Evolutionary conservation across 2,329 filamentous ascomycete genomes (phyloP).

Genomic region (Lanzia echinophila): DNA sequence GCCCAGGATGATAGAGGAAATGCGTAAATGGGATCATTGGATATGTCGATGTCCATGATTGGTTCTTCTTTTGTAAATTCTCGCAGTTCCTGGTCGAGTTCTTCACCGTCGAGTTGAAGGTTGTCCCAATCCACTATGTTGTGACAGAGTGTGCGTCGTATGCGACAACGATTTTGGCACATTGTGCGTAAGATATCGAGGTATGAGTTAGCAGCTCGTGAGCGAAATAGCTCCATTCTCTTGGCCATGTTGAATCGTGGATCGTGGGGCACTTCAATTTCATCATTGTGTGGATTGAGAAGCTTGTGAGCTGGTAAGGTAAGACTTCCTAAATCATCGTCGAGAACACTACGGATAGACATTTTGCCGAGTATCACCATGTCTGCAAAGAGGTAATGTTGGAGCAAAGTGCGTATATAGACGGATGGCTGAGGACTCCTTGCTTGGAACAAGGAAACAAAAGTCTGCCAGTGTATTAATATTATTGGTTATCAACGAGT

Average conservation of each 20-base stretch:
- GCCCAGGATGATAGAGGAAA: conserved; percentile 82
- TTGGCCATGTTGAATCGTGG: conserved; percentile 66
- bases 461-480: conserved; percentile 46
- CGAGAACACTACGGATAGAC: conserved; percentile 67
- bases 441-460: conserved; percentile 66
- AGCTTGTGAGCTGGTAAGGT: conserved; percentile 66
- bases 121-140: conserved; percentile 76
- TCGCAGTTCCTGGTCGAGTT: conserved; percentile 64
- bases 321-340: conserved; percentile 72
- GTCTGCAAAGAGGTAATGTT: conserved; percentile 67
- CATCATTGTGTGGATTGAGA: conserved; percentile 67
- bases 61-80: conserved; percentile 54
- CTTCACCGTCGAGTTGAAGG: conserved; percentile 74
- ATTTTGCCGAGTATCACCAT: conserved; percentile 62
- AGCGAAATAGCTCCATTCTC: conserved; percentile 64
- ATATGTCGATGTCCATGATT: conserved; percentile 41
- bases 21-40: conserved; percentile 51
- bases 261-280: conserved; percentile 67
- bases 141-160: conserved; percentile 85
- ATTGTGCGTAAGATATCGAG: conserved; percentile 77
- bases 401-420: conserved; percentile 74
- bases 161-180: conserved; percentile 84
- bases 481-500: background rate
- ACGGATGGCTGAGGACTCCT: conserved; percentile 77
- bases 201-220: conserved; percentile 61